A percentile compares a stretch with the other conserved stretches of the same genome.
Conservation (phyloP, 2,329 filamentous ascomycete genomes). For the Ceratocystis huliohia region DNA sequence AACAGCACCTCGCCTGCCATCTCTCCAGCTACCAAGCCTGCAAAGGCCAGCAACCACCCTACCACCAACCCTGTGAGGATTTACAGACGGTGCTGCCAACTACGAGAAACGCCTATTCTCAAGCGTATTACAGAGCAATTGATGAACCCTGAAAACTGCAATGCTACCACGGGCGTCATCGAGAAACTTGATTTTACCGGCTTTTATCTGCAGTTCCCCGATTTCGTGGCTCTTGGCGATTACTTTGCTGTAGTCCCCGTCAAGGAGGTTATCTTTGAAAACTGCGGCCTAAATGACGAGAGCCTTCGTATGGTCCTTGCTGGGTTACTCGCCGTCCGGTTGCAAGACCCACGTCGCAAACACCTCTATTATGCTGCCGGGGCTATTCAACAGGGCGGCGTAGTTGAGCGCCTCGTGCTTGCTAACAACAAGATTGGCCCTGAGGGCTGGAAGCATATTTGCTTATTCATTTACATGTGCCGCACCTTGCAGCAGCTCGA, state of each 20-base stretch:
- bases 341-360: slow-evolving; percentile 40
- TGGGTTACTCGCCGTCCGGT: slow-evolving; percentile 68
- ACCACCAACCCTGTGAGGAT: slow-evolving; percentile 87
- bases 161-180: slow-evolving; percentile 59
- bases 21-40: slow-evolving; percentile 36
- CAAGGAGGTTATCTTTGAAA: slow-evolving; percentile 72
- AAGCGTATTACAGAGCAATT: slow-evolving; percentile 89
- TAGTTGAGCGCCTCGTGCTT: slow-evolving; percentile 74
- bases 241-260: slow-evolving; percentile 90
- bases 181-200: slow-evolving; percentile 72
- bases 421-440: slow-evolving; percentile 84
- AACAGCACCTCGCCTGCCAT: slow-evolving; percentile 20
- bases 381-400: slow-evolving; percentile 45
- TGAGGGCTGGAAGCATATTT: slow-evolving; percentile 85
- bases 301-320: slow-evolving; percentile 76
- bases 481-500: slow-evolving; percentile 76
- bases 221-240: slow-evolving; percentile 79
- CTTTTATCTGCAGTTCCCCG: slow-evolving; percentile 69
- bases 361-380: slow-evolving; percentile 26
- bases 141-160: slow-evolving; percentile 52
- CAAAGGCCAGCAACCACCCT: slow-evolving; percentile 37
- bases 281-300: slow-evolving; percentile 77
- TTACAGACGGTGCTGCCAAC: slow-evolving; percentile 85
- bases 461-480: slow-evolving; percentile 81
- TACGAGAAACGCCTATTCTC: slow-evolving; percentile 82